A percentile compares a stretch with the other conserved stretches of the same genome.
These are phyloP conservation scores for Metschnikowia borealis DNA, from an alignment of 805 yeast species.

Conservation along the genomic window DNA sequence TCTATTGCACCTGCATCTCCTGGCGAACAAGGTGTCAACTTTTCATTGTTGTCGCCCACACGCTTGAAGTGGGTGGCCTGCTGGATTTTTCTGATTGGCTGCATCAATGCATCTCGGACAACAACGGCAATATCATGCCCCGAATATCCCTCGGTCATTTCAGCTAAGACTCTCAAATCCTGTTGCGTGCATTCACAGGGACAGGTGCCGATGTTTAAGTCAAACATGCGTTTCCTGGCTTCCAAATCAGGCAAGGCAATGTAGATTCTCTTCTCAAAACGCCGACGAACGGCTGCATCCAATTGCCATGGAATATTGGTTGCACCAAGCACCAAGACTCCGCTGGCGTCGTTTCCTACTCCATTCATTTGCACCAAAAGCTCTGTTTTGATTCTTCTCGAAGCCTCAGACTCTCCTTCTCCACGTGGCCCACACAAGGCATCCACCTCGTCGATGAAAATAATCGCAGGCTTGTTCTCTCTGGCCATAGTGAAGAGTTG, in stretches of 20 bases:
- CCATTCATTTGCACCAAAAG: constrained; percentile 97
- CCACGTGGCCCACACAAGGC: constrained; percentile 98
- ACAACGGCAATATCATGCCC: constrained; percentile 97
- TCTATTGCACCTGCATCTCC: constrained; percentile 87
- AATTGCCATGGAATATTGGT: constrained; percentile 99
- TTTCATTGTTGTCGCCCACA: constrained; percentile 43
- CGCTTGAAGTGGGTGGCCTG: constrained; percentile 91
- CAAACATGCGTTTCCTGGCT: constrained; percentile 91
- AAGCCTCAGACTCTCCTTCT: constrained; percentile 95
- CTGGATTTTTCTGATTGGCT: constrained; percentile 93
- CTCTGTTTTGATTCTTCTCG: constrained; percentile 93
- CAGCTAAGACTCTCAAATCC: constrained; percentile 77
- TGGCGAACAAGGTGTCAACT: constrained; percentile 91
- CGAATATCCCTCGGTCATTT: constrained; percentile 94
- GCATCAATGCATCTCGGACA: constrained; percentile 96
- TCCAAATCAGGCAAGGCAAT: constrained; percentile 93
- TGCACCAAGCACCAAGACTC: constrained; percentile 93
- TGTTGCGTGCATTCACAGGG: constrained; percentile 72
- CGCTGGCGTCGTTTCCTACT: constrained; percentile 90
- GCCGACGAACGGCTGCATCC: constrained; percentile 94
- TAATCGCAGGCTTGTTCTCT: constrained; percentile 91
- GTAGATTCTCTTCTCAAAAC: constrained; percentile 93
- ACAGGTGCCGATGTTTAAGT: constrained; percentile 84
- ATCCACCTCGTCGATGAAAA: constrained; percentile 96
- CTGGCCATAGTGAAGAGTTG: constrained; percentile 95